A percentile compares a stretch with the other conserved stretches of the same genome.
phyloP scores from a whole-genome alignment of 2,329 filamentous ascomycete species.

The Colletotrichum siamense region DNA sequence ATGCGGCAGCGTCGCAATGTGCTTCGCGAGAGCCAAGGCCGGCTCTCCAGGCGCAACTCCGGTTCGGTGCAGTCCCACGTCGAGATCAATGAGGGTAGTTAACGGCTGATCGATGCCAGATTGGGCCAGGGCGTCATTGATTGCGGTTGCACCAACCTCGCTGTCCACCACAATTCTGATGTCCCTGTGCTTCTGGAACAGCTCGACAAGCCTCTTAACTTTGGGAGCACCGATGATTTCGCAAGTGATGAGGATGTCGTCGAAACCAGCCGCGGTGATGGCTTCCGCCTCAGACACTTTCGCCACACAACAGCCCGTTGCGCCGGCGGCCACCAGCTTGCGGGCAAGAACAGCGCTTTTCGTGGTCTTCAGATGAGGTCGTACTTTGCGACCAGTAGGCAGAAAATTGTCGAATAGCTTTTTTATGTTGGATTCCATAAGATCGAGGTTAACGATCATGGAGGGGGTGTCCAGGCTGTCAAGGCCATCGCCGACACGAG shows the following conservation, averaged over 20 bases:
- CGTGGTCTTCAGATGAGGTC: constrained; percentile 59
- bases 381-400: constrained; percentile 48
- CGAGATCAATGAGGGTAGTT: neutral
- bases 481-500: neutral
- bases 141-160: neutral
- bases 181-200: neutral
- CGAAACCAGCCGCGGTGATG: constrained; percentile 33
- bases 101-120: neutral
- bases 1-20: constrained; percentile 39
- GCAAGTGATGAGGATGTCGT: neutral
- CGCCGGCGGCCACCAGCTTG: constrained; percentile 49
- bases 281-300: constrained; percentile 54
- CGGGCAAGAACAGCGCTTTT: constrained; percentile 51
- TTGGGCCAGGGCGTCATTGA: neutral
- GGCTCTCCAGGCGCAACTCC: neutral
- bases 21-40: constrained; percentile 35
- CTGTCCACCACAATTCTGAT: neutral
- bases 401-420: constrained; percentile 50
- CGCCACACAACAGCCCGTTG: constrained; percentile 56
- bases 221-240: neutral
- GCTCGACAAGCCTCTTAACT: neutral
- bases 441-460: constrained; percentile 58
- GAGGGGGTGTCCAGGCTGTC: constrained; percentile 56
- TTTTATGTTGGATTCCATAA: constrained; percentile 56
- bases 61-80: neutral